These are phyloP conservation scores for Kluyveromyces sp. DNA, from an alignment of 1,139 yeast genomes.

Conservation along the genomic window DNA sequence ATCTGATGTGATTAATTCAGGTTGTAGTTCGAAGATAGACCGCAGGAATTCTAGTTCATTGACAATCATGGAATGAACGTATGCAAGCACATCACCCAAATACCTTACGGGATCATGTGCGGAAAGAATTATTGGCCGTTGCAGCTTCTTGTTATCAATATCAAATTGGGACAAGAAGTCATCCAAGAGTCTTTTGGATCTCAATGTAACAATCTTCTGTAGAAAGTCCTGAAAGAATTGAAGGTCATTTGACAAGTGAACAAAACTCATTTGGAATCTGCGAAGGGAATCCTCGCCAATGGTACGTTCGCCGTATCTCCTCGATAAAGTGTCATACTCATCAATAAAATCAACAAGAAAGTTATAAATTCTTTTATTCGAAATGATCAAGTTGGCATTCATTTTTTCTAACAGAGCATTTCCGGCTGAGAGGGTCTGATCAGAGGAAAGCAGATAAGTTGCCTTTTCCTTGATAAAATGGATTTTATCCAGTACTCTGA, in stretches of 20 bases:
- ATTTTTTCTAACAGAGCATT: constrained; percentile 58
- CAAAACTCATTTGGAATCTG: constrained; percentile 27
- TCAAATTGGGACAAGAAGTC: constrained; percentile 51
- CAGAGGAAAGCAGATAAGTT: constrained; percentile 60
- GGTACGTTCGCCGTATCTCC: constrained; percentile 13
- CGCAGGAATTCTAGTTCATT: constrained; percentile 76
- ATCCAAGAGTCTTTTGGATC: constrained; percentile 50
- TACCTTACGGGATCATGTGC: constrained; percentile 79
- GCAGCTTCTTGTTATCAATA: constrained; percentile 25
- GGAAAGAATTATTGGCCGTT: constrained; percentile 50
- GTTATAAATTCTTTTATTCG: constrained; percentile 34
- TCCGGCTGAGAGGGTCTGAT: constrained; percentile 47
- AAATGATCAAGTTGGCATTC: constrained; percentile 34
- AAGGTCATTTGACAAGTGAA: constrained; percentile 33
- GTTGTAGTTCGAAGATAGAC: constrained; percentile 42
- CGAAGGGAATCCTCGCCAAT: constrained; percentile 22
- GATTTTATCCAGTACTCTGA: constrained; percentile 52
- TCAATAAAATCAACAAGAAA: constrained; percentile 32
- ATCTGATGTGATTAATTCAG: constrained; percentile 25
- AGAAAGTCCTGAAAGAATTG: constrained; percentile 46
- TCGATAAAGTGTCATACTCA: constrained; percentile 22
- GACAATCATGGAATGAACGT: constrained; percentile 81
- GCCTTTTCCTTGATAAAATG: constrained; percentile 62
- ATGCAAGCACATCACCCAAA: constrained; percentile 83
- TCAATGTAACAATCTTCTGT: constrained; percentile 48